Conservation (phyloP, 192 early-diverging fungal genomes). For the Linnemannia exigua region DNA sequence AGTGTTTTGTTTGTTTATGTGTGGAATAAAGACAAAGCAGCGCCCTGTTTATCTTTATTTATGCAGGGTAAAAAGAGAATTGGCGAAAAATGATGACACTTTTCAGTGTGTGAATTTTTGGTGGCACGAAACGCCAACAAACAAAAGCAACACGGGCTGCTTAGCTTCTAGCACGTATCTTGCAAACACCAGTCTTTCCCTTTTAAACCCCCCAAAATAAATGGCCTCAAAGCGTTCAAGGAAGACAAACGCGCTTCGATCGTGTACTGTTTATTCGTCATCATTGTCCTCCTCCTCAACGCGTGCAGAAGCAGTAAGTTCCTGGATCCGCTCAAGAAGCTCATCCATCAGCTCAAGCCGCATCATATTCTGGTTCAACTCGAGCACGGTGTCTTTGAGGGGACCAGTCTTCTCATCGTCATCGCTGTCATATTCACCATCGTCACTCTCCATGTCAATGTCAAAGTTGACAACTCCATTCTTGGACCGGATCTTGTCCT, state of each 20-base stretch:
- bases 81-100: too few species aligned
- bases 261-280: background rate
- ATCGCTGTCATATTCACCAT: slow-evolving; percentile 11
- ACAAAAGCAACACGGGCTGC: too few species aligned
- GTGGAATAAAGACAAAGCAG: background rate
- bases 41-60: too few species aligned
- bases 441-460: slow-evolving; percentile 45
- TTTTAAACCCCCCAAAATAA: too few species aligned
- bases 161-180: too few species aligned
- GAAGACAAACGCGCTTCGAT: background rate
- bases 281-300: background rate
- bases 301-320: slow-evolving; percentile 2
- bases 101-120: too few species aligned
- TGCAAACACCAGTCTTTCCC: too few species aligned
- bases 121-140: too few species aligned
- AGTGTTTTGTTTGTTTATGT: background rate
- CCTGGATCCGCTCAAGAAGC: slow-evolving; percentile 40
- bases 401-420: background rate
- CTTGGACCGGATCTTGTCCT: slow-evolving; percentile 27
- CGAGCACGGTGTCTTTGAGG: slow-evolving; percentile 22
- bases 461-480: slow-evolving; percentile 55
- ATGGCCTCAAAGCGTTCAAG: background rate
- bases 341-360: slow-evolving; percentile 42
- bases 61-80: too few species aligned
- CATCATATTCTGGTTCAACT: slow-evolving; percentile 50